Evolutionary conservation across 2,329 filamentous ascomycete species (phyloP), one percentile per base, ranked within the genome.

Genomic region (Aaosphaeria arxii): DNA sequence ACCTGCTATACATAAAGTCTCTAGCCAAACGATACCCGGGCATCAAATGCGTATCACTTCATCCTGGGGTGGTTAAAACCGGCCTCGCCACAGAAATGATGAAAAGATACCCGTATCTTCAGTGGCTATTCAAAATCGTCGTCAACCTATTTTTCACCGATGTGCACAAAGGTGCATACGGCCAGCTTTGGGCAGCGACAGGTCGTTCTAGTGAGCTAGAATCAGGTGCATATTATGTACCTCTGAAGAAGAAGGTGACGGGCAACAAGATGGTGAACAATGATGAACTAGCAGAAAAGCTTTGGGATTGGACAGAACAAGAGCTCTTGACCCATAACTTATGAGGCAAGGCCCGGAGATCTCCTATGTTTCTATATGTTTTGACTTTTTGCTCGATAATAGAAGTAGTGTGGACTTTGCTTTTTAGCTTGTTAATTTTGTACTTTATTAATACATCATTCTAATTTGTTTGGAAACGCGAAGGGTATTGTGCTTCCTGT

Each of bases 61-160:
- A 77, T 52, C 75, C 75, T 1, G 75, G 75, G 4, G 58, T 71
- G 32, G 66, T 76, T 24, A 50, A 58, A 11, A 74, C 74, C 2
- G 67, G 70, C 5, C 45, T 75, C n/a, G 58, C 68, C 7, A 52
- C 24, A 30, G 17, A 36, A 24, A 13, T 11, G 24, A 29, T 29
- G 24, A 17, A 66, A 11, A 56, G 61, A 3, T 57, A 55, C 49
- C 70, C 64, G 43, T 62, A 66, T 51, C 58, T 71, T n/a, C 71
- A 66, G 66, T 58, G 56, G 2, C 3, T 30, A 24, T 9, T 28
- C 7, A 30, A 7, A 31, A 24, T 24, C 17, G 17, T 24, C 3
- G 17, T 24, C 17, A 24, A 24, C 3, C 17, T 24, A 24, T 24
- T 24, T 30, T 32, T 17, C 24, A 29, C 28, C 30, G 24, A 11